Evolutionary conservation across 2,329 filamentous ascomycete genomes (phyloP).

Genomic region (Cytospora chrysosperma): DNA sequence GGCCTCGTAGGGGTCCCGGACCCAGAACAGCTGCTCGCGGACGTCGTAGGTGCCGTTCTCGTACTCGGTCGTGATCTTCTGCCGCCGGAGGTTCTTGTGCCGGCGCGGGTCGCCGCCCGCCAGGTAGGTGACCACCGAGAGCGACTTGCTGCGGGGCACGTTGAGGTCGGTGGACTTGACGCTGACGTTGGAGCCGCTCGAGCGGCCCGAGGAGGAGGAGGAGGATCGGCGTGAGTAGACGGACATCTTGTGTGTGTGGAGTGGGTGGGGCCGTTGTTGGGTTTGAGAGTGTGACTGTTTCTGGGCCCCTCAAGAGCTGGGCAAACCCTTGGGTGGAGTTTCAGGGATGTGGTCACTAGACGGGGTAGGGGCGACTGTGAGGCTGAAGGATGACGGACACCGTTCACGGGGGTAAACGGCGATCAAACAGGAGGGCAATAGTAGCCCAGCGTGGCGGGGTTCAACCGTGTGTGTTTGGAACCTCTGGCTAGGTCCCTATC

Average conservation of each 20-base stretch:
- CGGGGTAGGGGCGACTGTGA: background rate
- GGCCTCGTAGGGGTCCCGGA: conserved; percentile 23
- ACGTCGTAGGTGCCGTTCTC: conserved; percentile 20
- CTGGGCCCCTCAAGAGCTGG: background rate
- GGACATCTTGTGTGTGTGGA: conserved; percentile 16
- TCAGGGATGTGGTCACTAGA: background rate
- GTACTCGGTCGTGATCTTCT: conserved; percentile 21
- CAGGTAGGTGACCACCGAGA: conserved; percentile 23
- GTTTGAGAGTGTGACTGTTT: background rate
- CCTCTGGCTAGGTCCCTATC: conserved; percentile 1
- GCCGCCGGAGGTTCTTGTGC: conserved; percentile 22
- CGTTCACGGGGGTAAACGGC: background rate
- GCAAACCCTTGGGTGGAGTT: background rate
- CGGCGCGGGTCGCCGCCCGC: conserved; percentile 25
- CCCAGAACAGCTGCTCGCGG: conserved; percentile 16
- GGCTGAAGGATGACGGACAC: background rate
- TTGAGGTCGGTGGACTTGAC: conserved; percentile 18
- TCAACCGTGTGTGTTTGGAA: conserved; percentile 3
- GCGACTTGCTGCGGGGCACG: conserved; percentile 13
- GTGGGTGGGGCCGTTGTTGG: background rate
- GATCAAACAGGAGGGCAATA: conserved; percentile 7
- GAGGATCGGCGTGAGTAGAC: conserved; percentile 23
- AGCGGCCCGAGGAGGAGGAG: conserved; percentile 18
- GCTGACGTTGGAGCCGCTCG: conserved; percentile 14
- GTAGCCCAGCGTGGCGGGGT: background rate